Conservation (phyloP, 169 alveolate species). For the Miamiensis avidus region DNA sequence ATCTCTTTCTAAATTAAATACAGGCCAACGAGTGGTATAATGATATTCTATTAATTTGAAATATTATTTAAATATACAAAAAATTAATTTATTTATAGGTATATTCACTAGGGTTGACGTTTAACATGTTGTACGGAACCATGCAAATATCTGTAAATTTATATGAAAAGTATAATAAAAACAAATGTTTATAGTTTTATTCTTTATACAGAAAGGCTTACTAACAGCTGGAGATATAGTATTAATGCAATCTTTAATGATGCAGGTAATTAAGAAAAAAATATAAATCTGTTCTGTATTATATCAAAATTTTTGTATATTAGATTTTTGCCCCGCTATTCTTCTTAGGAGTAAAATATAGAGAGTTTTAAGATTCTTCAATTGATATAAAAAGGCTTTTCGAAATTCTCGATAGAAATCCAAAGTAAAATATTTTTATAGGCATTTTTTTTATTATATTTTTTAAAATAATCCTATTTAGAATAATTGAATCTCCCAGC, state of each 20-base stretch:
- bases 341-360: conserved; percentile 31
- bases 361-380: conserved; percentile 45
- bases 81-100: neutral
- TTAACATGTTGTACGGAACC: conserved; percentile 34
- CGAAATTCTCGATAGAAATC: conserved; percentile 30
- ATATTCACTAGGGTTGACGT: conserved; percentile 31
- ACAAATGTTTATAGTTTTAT: too few relatives aligned
- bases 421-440: conserved; percentile 6
- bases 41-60: too few relatives aligned
- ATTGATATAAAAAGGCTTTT: conserved; percentile 35
- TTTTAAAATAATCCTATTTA: neutral
- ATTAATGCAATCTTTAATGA: conserved; percentile 32
- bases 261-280: conserved; percentile 8
- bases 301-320: neutral
- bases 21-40: conserved; percentile 16
- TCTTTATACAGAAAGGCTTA: conserved; percentile 14
- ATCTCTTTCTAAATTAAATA: conserved; percentile 24
- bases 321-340: conserved; percentile 35
- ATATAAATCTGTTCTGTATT: neutral
- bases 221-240: conserved; percentile 46
- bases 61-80: too few relatives aligned
- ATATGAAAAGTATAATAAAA: too few relatives aligned
- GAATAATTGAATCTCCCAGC: conserved; percentile 12
- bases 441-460: neutral
- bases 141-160: neutral